phyloP scores from a whole-genome alignment of 345 rosid species.

The Pistacia atlantica region DNA sequence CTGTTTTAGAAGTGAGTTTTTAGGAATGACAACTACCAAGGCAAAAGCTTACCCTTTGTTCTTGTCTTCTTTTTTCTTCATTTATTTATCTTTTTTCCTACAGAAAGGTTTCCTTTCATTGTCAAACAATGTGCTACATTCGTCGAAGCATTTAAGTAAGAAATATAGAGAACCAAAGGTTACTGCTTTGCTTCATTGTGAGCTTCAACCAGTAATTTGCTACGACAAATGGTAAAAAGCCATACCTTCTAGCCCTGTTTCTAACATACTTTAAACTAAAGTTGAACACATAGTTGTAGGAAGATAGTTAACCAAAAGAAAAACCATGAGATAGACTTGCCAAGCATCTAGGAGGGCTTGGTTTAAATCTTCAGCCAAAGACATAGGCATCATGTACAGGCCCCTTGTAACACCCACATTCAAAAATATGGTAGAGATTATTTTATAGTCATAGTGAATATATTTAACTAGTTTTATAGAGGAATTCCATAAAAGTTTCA shows the following conservation, averaged over 20 bases:
- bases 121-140: background rate
- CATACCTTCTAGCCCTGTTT: too few species aligned
- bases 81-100: too few species aligned
- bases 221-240: too few species aligned
- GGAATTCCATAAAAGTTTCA: too few species aligned
- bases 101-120: too few species aligned
- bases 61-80: background rate
- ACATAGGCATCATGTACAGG: conserved; percentile 46
- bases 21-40: background rate
- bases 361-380: conserved; percentile 32
- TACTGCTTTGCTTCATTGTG: background rate
- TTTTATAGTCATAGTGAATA: too few species aligned
- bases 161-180: background rate
- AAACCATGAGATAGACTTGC: background rate
- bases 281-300: background rate
- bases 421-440: too few species aligned
- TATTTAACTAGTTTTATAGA: too few species aligned
- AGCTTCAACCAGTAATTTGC: background rate
- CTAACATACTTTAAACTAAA: background rate
- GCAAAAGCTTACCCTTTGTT: background rate
- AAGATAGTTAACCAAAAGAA: background rate
- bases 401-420: conserved; percentile 22
- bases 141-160: background rate
- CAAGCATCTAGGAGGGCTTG: conserved; percentile 16
- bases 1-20: background rate